Evolutionary conservation across 2,329 filamentous ascomycete species (phyloP).

Genomic region (Fragosphaeria purpurea): DNA sequence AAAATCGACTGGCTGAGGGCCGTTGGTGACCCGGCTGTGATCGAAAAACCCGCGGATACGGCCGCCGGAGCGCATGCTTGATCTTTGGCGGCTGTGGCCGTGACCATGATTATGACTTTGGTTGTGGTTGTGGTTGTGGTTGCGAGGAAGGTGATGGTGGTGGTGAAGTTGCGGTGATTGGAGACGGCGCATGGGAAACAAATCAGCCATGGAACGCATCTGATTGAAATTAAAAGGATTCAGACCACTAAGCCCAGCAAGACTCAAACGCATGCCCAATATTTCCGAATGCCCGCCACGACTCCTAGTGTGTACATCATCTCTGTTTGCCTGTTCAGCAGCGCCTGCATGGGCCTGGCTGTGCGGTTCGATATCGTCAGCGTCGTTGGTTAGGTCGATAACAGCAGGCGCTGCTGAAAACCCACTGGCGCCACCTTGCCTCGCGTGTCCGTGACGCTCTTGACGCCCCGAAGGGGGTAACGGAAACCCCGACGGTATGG

Average conservation of each 20-base stretch:
- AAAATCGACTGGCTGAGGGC: slow-evolving; percentile 15
- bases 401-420: background rate
- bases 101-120: background rate
- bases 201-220: background rate
- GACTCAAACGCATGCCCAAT: background rate
- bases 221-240: background rate
- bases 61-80: too few relatives aligned
- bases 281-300: too few relatives aligned
- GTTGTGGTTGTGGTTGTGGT: background rate
- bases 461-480: background rate
- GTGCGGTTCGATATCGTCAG: background rate
- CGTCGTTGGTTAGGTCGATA: background rate
- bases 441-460: background rate
- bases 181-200: background rate
- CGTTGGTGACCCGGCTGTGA: background rate
- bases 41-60: too few relatives aligned
- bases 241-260: background rate
- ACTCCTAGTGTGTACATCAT: too few relatives aligned
- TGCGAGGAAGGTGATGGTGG: background rate
- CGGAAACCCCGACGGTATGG: background rate
- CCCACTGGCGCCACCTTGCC: background rate
- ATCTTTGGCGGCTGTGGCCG: too few relatives aligned
- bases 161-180: background rate
- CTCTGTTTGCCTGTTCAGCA: too few relatives aligned
- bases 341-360: too few relatives aligned